A percentile compares a stretch with the other conserved stretches of the same genome.
Conservation (phyloP, 1,284 basidiomycete genomes). For the Anthracocystis panici-leucophaei region DNA sequence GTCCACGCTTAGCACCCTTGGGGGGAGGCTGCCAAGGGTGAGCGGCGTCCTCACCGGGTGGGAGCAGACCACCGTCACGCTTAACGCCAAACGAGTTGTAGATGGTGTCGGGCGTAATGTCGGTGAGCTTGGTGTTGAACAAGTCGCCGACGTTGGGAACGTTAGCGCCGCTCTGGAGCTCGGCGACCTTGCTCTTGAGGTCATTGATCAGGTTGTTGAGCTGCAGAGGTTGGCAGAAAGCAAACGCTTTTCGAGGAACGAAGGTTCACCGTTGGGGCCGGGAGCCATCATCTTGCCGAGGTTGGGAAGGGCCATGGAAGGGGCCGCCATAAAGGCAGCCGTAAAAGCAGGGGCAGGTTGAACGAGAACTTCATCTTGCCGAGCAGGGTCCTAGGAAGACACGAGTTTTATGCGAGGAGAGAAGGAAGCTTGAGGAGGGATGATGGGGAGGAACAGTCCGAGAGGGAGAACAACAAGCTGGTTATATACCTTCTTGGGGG, state of each 20-base stretch:
- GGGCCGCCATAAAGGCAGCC: constrained; percentile 8
- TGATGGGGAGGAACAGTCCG: neutral
- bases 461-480: neutral
- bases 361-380: constrained; percentile 20
- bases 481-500: neutral
- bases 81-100: constrained; percentile 16
- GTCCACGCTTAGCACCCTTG: constrained; percentile 46
- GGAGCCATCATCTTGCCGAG: constrained; percentile 18
- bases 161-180: constrained; percentile 9
- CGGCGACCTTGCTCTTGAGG: constrained; percentile 11
- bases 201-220: constrained; percentile 10
- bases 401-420: neutral
- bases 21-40: constrained; percentile 34
- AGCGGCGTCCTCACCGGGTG: constrained; percentile 17
- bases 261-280: constrained; percentile 25
- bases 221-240: constrained; percentile 6
- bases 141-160: constrained; percentile 1
- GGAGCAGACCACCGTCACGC: constrained; percentile 16
- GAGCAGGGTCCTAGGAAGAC: neutral
- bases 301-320: constrained; percentile 23
- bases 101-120: constrained; percentile 27
- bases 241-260: constrained; percentile 27
- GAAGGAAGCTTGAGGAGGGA: neutral
- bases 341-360: constrained; percentile 12
- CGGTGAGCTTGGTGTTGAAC: constrained; percentile 16